Conservation (phyloP, 805 yeast genomes). For the Henningerozyma blattae region DNA sequence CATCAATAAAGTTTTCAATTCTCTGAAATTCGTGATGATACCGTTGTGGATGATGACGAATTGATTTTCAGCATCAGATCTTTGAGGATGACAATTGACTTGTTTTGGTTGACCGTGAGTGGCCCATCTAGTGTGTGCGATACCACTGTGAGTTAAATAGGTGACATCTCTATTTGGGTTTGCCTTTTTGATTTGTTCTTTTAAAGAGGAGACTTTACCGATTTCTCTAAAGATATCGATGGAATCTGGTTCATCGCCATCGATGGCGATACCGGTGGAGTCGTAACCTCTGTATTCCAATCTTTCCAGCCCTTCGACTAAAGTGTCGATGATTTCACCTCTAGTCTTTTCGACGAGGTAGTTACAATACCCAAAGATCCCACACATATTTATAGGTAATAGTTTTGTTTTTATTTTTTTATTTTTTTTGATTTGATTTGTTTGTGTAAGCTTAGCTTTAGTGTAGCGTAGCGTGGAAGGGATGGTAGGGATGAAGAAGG, state of each 20-base stretch:
- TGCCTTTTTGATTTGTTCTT: slow-evolving; percentile 42
- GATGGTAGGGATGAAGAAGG: too few relatives aligned
- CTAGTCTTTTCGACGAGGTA: slow-evolving; percentile 83
- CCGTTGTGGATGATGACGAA: slow-evolving; percentile 95
- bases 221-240: slow-evolving; percentile 68
- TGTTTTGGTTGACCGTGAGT: slow-evolving; percentile 92
- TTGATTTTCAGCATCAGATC: slow-evolving; percentile 73
- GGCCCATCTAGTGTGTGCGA: slow-evolving; percentile 99
- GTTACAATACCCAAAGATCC: slow-evolving; percentile 96
- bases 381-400: slow-evolving; percentile 40
- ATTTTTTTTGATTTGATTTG: too few relatives aligned
- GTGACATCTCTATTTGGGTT: slow-evolving; percentile 48
- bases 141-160: slow-evolving; percentile 82
- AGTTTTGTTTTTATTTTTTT: neutral
- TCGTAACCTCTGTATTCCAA: slow-evolving; percentile 98
- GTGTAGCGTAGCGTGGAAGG: too few relatives aligned
- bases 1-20: slow-evolving; percentile 67
- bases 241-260: slow-evolving; percentile 69
- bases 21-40: slow-evolving; percentile 92
- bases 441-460: too few relatives aligned
- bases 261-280: slow-evolving; percentile 92
- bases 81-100: slow-evolving; percentile 89
- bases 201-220: slow-evolving; percentile 83
- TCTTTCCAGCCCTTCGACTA: slow-evolving; percentile 76
- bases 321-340: slow-evolving; percentile 83